phyloP scores from a whole-genome alignment of 192 early-diverging fungal genomes.

The Dimargaris verticillata region DNA sequence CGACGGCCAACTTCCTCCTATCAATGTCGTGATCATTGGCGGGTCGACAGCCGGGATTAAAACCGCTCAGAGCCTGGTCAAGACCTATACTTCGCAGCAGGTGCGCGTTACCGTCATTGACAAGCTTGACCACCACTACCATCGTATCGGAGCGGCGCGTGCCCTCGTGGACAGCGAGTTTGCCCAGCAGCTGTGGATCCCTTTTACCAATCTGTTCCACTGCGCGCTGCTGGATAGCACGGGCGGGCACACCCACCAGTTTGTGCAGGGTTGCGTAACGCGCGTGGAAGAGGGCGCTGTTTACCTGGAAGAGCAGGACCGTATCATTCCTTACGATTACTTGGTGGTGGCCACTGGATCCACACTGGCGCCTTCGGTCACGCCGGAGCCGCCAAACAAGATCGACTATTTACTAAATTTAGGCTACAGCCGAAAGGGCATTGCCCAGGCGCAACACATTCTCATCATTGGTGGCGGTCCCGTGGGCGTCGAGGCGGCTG shows the following conservation, averaged over 20 bases:
- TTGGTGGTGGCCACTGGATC: constrained; percentile 38
- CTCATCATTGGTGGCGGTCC: constrained; percentile 44
- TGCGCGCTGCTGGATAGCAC: background rate
- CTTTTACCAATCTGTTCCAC: constrained; percentile 28
- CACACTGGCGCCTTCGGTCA: constrained; percentile 25
- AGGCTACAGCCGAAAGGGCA: constrained; percentile 15
- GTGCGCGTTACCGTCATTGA: constrained; percentile 37
- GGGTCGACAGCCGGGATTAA: constrained; percentile 33
- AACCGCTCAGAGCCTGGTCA: constrained; percentile 25
- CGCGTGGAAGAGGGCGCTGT: constrained; percentile 25
- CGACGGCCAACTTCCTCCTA: background rate
- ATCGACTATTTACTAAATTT: constrained; percentile 21
- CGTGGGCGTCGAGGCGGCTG: constrained; percentile 40
- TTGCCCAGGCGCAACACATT: constrained; percentile 25
- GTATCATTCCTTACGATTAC: constrained; percentile 28
- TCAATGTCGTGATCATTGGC: constrained; percentile 30
- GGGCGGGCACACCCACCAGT: constrained; percentile 18
- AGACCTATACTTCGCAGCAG: constrained; percentile 16
- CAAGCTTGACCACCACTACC: constrained; percentile 35
- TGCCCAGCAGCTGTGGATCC: constrained; percentile 31
- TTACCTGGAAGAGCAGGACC: constrained; percentile 19
- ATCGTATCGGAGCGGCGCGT: constrained; percentile 31
- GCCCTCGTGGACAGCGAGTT: constrained; percentile 26
- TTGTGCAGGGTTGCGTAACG: constrained; percentile 25
- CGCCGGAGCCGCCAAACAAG: constrained; percentile 19